Conservation (phyloP, 176 grass and related monocot genomes). For the Microstegium vimineum region DNA sequence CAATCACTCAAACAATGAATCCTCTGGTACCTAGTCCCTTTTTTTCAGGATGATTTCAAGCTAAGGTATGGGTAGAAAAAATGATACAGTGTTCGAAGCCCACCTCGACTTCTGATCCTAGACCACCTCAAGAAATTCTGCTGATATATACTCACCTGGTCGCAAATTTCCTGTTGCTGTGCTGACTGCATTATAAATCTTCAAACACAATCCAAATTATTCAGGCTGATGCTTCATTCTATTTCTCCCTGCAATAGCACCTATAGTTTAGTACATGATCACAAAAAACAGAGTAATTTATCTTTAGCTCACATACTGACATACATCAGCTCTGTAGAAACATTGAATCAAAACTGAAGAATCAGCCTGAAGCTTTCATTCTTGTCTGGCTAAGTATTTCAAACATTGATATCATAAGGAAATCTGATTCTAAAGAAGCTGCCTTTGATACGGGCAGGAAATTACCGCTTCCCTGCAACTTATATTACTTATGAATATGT, state of each 20-base stretch:
- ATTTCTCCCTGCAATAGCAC: background rate
- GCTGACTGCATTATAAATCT: background rate
- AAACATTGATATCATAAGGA: background rate
- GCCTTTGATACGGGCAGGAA: background rate
- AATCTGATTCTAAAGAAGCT: background rate
- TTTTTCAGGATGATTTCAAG: background rate
- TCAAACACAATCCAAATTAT: background rate
- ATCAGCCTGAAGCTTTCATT: background rate
- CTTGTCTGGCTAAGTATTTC: background rate
- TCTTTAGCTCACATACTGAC: background rate
- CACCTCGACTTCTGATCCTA: background rate
- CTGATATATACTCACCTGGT: background rate
- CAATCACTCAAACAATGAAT: constrained; percentile 20
- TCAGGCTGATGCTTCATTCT: background rate
- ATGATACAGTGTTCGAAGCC: background rate
- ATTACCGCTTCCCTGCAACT: background rate
- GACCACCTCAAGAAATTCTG: background rate
- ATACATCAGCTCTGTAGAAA: background rate
- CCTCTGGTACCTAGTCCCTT: background rate
- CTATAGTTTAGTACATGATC: too few relatives aligned
- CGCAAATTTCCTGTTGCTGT: background rate
- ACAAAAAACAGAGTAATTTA: background rate
- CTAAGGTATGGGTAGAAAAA: background rate
- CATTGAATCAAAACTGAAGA: background rate
- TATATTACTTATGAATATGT: background rate